phyloP scores from a whole-genome alignment of 169 alveolate genomes.

The Eimeria mitis region DNA sequence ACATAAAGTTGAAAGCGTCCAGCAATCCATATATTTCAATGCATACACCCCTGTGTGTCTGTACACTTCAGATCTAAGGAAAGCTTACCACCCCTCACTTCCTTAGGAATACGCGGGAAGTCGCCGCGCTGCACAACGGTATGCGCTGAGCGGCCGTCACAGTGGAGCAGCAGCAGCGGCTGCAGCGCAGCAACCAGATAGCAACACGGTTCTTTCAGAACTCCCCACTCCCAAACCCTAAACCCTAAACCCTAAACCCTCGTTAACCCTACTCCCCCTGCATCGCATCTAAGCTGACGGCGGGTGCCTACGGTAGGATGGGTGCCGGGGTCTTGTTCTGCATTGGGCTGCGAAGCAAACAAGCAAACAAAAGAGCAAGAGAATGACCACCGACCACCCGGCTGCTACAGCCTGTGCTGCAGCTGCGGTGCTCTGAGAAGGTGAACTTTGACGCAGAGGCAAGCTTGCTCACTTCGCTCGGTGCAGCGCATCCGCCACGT shows the following conservation, averaged over 20 bases:
- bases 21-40: background rate
- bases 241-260: background rate
- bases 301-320: slow-evolving; percentile 24
- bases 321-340: slow-evolving; percentile 32
- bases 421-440: background rate
- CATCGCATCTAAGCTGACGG: background rate
- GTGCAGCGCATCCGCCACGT: background rate
- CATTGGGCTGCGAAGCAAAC: slow-evolving; percentile 13
- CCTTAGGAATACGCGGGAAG: slow-evolving; percentile 56
- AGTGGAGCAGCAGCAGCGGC: slow-evolving; percentile 55
- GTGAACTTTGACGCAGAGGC: background rate
- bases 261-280: background rate
- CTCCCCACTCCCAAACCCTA: background rate
- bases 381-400: background rate
- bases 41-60: background rate
- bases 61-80: background rate
- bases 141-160: slow-evolving; percentile 55
- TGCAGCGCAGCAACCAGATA: background rate
- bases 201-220: background rate
- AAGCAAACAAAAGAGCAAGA: background rate
- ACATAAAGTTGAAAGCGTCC: too few relatives aligned
- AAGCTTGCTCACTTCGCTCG: background rate
- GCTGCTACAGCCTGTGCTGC: background rate
- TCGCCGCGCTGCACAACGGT: slow-evolving; percentile 55
- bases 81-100: slow-evolving; percentile 52